A percentile compares a stretch with the other conserved stretches of the same genome.
Conservation (phyloP, 495 filamentous ascomycete genomes). For the Staphylotrichum tortipilum region DNA sequence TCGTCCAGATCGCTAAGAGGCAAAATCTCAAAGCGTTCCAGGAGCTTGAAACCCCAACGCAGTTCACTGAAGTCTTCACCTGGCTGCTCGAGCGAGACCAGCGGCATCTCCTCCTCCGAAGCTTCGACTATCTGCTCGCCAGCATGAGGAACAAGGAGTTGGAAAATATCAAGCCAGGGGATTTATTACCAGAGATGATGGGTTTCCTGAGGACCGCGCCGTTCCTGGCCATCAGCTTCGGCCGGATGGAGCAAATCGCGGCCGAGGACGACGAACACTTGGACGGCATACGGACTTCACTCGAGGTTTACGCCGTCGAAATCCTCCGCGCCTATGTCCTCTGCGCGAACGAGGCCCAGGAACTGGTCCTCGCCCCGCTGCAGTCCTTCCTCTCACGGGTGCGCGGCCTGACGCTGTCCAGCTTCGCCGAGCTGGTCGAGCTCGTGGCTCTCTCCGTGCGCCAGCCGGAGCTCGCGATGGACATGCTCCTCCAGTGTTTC, state of each 20-base stretch:
- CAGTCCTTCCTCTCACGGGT: conserved; percentile 25
- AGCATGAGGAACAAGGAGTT: conserved; percentile 4
- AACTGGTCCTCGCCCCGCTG: conserved; percentile 35
- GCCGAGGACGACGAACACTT: conserved; percentile 11
- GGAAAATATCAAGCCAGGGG: background rate
- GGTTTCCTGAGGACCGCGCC: conserved; percentile 16
- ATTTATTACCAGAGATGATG: conserved; percentile 13
- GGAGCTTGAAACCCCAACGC: conserved; percentile 11
- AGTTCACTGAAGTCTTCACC: conserved; percentile 18
- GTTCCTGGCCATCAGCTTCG: conserved; percentile 22
- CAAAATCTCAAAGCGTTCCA: conserved; percentile 21
- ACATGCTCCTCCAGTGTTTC: conserved; percentile 37
- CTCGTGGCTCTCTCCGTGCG: conserved; percentile 34
- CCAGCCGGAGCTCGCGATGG: conserved; percentile 33
- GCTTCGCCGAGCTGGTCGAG: conserved; percentile 29
- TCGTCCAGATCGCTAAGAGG: conserved; percentile 23
- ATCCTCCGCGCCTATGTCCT: conserved; percentile 28
- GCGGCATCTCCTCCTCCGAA: conserved; percentile 18
- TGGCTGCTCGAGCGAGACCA: conserved; percentile 26
- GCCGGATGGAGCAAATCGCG: conserved; percentile 15
- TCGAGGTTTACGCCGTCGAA: conserved; percentile 10
- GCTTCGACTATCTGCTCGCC: conserved; percentile 18
- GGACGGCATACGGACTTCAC: background rate
- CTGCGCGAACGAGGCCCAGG: conserved; percentile 24
- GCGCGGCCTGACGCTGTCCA: conserved; percentile 18